phyloP scores from a whole-genome alignment of 108 stramenopile genomes.

The Pseudonitzschia delicatissima region DNA sequence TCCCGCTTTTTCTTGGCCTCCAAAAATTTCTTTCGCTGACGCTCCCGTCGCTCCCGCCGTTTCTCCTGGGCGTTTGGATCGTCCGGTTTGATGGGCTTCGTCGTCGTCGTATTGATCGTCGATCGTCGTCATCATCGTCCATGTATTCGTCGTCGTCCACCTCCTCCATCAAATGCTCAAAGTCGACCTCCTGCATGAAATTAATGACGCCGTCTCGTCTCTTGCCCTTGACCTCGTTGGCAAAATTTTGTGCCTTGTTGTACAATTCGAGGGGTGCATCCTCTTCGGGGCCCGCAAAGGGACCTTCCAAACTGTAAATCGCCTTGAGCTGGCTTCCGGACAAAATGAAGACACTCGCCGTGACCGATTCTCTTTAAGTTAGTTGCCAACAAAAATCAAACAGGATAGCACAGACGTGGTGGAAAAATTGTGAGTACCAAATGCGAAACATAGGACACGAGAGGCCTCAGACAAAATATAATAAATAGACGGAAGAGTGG shows the following conservation, averaged over 20 bases:
- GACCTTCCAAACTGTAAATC: constrained; percentile 54
- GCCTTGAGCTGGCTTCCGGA: constrained; percentile 58
- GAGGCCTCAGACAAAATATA: neutral
- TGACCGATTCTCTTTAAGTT: constrained; percentile 45
- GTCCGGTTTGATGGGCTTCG: constrained; percentile 25
- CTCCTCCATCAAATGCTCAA: constrained; percentile 50
- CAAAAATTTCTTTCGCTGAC: constrained; percentile 34
- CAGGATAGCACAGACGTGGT: neutral
- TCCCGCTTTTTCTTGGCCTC: constrained; percentile 34
- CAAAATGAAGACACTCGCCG: constrained; percentile 60
- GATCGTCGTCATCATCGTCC: constrained; percentile 21
- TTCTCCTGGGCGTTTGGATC: constrained; percentile 34
- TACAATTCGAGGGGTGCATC: constrained; percentile 30
- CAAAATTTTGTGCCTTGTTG: constrained; percentile 16
- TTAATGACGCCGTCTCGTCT: constrained; percentile 13
- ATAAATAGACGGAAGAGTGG: neutral
- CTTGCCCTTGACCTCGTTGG: neutral
- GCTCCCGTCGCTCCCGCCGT: constrained; percentile 23
- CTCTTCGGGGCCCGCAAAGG: constrained; percentile 46
- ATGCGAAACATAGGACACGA: neutral
- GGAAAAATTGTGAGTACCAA: neutral
- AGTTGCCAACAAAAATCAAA: neutral
- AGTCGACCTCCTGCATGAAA: constrained; percentile 43
- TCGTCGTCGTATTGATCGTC: constrained; percentile 19
- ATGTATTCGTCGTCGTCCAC: constrained; percentile 30